These are phyloP conservation scores for Eimeria acervulina DNA, from an alignment of 169 alveolate species.

Conservation along the genomic window DNA sequence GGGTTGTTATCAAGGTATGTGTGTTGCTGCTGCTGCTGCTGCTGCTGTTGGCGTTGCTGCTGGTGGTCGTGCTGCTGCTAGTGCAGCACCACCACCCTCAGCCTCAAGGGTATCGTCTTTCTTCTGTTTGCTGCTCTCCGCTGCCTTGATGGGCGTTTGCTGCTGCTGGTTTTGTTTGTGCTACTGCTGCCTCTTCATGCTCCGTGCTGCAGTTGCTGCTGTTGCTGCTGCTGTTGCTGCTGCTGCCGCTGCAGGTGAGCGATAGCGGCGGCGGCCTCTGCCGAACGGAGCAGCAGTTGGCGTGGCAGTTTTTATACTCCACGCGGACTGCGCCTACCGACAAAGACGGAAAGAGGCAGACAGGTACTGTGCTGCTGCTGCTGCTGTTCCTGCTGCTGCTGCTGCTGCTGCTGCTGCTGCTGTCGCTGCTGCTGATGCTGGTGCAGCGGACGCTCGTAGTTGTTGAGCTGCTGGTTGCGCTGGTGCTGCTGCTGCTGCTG, in stretches of 20 bases:
- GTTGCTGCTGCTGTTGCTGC: constrained; percentile 2
- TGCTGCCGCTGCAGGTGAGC: constrained; percentile 45
- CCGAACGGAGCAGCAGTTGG: constrained; percentile 31
- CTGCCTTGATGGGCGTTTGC: not conserved
- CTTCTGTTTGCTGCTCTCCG: too few species aligned
- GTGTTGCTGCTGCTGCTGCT: not conserved
- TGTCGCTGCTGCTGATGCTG: too few species aligned
- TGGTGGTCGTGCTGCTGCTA: not conserved
- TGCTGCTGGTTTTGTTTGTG: not conserved
- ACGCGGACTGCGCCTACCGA: not conserved
- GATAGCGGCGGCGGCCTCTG: constrained; percentile 38
- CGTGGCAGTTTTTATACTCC: constrained; percentile 23
- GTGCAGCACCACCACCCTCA: too few species aligned
- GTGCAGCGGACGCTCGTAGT: too few species aligned
- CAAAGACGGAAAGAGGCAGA: not conserved
- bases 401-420: too few species aligned
- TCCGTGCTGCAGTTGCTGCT: not conserved
- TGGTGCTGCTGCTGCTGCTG: not conserved
- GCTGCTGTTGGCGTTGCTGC: constrained; percentile 31
- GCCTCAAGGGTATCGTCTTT: not conserved
- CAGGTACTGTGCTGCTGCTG: not conserved
- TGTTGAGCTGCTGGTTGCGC: too few species aligned
- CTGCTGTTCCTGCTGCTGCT: too few species aligned
- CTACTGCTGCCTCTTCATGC: constrained; percentile 20
- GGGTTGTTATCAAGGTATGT: constrained; percentile 1